These are phyloP conservation scores for Daldinia sp. DNA, from an alignment of 2,329 filamentous ascomycete species.

Conservation along the genomic window DNA sequence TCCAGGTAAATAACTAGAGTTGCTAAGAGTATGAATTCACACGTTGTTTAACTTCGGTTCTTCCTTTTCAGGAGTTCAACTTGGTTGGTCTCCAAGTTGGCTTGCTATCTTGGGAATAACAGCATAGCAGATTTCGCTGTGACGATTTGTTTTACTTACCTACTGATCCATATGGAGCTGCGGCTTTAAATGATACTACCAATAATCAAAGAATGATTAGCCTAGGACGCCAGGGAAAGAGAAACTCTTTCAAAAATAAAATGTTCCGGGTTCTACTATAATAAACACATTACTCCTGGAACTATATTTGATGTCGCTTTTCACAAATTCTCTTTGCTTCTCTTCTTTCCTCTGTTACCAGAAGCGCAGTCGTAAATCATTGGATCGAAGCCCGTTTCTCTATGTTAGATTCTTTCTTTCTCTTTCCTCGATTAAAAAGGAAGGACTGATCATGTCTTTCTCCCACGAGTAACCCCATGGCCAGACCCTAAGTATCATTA, in stretches of 20 bases:
- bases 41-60: too few species aligned
- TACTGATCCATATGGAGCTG: not conserved
- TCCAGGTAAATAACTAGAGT: too few species aligned
- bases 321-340: conserved; percentile 16
- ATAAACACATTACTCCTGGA: conserved; percentile 22
- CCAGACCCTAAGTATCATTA: conserved; percentile 12
- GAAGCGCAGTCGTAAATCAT: conserved; percentile 36
- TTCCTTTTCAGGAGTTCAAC: too few species aligned
- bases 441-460: conserved; percentile 19
- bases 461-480: conserved; percentile 7
- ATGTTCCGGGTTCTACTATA: conserved; percentile 19
- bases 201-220: not conserved
- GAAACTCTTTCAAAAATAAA: not conserved
- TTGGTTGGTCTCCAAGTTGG: too few species aligned
- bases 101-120: too few species aligned
- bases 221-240: not conserved
- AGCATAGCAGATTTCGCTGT: not conserved
- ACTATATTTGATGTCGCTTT: conserved; percentile 14
- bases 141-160: not conserved
- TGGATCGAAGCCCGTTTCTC: conserved; percentile 35
- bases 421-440: conserved; percentile 28
- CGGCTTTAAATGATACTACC: not conserved
- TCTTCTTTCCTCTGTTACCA: conserved; percentile 1
- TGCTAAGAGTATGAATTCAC: too few species aligned
- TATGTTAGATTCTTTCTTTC: conserved; percentile 37